Percentiles rank a stretch among this genome's conserved stretches.
These are phyloP conservation scores for Lachancea sp. DNA, from an alignment of 805 yeast species.

Conservation along the genomic window DNA sequence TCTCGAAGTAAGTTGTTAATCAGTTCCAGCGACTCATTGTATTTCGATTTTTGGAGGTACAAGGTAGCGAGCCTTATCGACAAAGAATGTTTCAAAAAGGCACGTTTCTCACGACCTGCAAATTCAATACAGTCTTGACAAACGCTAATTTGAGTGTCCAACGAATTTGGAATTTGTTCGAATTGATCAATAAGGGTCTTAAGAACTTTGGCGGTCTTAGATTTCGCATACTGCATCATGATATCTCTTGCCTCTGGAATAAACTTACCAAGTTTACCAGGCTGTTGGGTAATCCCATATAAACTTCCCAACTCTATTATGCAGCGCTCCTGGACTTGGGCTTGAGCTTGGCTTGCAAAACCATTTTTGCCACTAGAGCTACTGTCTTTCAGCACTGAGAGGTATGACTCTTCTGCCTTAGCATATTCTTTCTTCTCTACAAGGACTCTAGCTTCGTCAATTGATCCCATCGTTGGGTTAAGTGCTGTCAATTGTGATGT, in stretches of 20 bases:
- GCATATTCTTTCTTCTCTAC: slow-evolving; percentile 42
- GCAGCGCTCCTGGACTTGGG: slow-evolving; percentile 51
- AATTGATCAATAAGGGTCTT: slow-evolving; percentile 73
- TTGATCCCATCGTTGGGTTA: slow-evolving; percentile 21
- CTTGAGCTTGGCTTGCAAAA: slow-evolving; percentile 15
- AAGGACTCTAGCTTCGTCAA: slow-evolving; percentile 59
- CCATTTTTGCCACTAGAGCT: slow-evolving; percentile 40
- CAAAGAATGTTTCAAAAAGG: slow-evolving; percentile 81
- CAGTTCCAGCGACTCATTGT: slow-evolving; percentile 64
- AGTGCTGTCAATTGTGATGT: background rate
- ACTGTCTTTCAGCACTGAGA: slow-evolving; percentile 40
- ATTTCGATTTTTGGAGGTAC: slow-evolving; percentile 57
- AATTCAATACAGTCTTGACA: slow-evolving; percentile 80
- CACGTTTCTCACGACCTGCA: slow-evolving; percentile 76
- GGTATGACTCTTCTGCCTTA: slow-evolving; percentile 57
- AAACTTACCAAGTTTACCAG: slow-evolving; percentile 50
- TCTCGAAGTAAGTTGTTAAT: slow-evolving; percentile 70
- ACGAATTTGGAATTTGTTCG: slow-evolving; percentile 53
- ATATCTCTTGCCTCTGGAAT: slow-evolving; percentile 61
- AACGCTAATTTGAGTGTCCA: slow-evolving; percentile 65
- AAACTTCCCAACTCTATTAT: slow-evolving; percentile 70
- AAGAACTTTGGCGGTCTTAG: slow-evolving; percentile 89
- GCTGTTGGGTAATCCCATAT: slow-evolving; percentile 46
- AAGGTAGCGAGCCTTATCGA: slow-evolving; percentile 77
- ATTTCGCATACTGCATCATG: slow-evolving; percentile 80